These are phyloP conservation scores for Candida succiphila DNA, from an alignment of 805 yeast genomes.

Conservation along the genomic window DNA sequence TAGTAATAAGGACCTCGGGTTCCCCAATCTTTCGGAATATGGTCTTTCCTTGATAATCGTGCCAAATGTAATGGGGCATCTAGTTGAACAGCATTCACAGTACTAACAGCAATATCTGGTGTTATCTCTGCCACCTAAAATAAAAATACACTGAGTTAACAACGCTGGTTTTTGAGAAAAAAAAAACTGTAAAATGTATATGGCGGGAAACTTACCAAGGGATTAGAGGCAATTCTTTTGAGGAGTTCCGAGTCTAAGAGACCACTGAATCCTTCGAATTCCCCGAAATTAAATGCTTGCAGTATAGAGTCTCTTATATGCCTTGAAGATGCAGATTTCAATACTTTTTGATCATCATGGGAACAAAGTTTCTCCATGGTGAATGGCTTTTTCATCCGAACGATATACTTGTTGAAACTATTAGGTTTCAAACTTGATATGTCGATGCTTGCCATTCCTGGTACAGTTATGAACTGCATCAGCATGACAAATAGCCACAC, in stretches of 20 bases:
- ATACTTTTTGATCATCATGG: background rate
- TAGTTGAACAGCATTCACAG: slow-evolving; percentile 37
- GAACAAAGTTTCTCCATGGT: slow-evolving; percentile 38
- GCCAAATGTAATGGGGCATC: slow-evolving; percentile 46
- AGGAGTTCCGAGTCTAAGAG: slow-evolving; percentile 39
- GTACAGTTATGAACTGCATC: background rate
- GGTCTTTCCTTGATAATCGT: slow-evolving; percentile 42
- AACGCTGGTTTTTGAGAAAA: background rate
- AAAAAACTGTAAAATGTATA: background rate
- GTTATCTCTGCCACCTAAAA: slow-evolving; percentile 51
- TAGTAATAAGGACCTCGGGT: slow-evolving; percentile 45
- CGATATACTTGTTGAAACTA: slow-evolving; percentile 25
- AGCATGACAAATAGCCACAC: too few species aligned
- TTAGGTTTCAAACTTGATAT: background rate
- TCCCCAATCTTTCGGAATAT: slow-evolving; percentile 15
- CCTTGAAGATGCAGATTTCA: background rate
- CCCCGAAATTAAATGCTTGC: slow-evolving; percentile 44
- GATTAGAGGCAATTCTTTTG: slow-evolving; percentile 41
- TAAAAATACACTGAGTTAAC: background rate
- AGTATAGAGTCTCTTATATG: background rate
- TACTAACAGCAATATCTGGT: slow-evolving; percentile 52
- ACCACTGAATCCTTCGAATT: slow-evolving; percentile 63
- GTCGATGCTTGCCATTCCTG: background rate
- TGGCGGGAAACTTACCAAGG: slow-evolving; percentile 25
- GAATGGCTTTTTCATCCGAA: slow-evolving; percentile 40